Evolutionary conservation across 2,329 filamentous ascomycete species (phyloP).

Genomic region (Ceratocystis cubensis): DNA sequence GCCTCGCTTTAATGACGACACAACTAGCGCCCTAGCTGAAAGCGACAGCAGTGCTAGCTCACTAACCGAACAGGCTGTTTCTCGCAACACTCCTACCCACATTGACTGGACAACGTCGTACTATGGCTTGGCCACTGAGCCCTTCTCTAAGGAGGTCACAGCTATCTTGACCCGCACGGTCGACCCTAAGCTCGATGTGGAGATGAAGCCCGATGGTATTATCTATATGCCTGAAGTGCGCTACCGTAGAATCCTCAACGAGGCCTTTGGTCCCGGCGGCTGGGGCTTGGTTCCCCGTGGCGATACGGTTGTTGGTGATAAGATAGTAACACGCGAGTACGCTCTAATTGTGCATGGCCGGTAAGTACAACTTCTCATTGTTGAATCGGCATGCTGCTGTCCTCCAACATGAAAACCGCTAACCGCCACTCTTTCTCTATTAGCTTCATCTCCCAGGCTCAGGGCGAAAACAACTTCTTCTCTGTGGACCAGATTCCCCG

Average conservation of each 20-base stretch:
- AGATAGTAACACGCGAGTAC: conserved; percentile 77
- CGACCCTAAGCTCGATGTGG: conserved; percentile 57
- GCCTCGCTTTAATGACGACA: conserved; percentile 9
- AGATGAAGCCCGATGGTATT: conserved; percentile 96
- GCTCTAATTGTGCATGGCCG: conserved; percentile 77
- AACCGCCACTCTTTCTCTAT: not conserved
- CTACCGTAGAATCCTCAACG: conserved; percentile 80
- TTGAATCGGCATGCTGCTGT: not conserved
- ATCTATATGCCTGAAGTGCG: conserved; percentile 97
- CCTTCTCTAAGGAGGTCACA: conserved; percentile 59
- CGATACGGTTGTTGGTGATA: conserved; percentile 72
- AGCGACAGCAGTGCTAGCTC: not conserved
- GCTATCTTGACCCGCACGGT: conserved; percentile 57
- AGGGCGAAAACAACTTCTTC: conserved; percentile 93
- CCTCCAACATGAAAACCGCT: not conserved
- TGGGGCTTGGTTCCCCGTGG: conserved; percentile 89
- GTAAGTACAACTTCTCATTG: conserved; percentile 38
- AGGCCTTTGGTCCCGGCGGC: conserved; percentile 83
- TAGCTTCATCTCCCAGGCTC: conserved; percentile 81
- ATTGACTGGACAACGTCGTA: conserved; percentile 76
- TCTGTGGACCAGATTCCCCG: conserved; percentile 79
- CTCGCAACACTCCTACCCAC: conserved; percentile 21
- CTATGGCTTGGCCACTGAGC: conserved; percentile 58
- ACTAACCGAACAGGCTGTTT: conserved; percentile 13
- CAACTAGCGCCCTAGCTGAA: conserved; percentile 16